Conservation (phyloP, 305 asterid species). For the Solanum hybrid region DNA sequence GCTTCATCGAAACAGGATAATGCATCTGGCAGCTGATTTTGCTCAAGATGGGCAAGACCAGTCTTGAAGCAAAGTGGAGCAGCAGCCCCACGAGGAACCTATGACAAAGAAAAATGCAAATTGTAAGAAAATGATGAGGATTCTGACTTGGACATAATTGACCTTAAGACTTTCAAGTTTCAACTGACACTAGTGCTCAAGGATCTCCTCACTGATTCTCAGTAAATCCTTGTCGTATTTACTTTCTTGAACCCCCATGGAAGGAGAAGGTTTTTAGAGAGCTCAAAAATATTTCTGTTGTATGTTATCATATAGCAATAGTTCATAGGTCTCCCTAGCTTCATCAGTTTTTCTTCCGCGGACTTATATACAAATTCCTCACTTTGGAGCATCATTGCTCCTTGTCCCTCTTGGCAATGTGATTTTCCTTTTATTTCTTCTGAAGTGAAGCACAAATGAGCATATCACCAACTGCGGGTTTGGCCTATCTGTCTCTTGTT, state of each 20-base stretch:
- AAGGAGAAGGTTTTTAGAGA: not conserved
- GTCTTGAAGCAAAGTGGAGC: constrained; percentile 93
- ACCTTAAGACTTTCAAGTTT: not conserved
- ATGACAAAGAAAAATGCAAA: constrained; percentile 11
- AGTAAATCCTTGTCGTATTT: not conserved
- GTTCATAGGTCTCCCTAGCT: not conserved
- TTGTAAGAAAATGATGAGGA: not conserved
- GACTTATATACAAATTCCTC: not conserved
- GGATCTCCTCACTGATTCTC: not conserved
- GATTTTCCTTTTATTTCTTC: not conserved
- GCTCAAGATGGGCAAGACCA: constrained; percentile 98
- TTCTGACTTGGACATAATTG: not conserved
- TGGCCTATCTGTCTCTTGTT: not conserved
- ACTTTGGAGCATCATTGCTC: not conserved
- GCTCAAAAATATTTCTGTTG: not conserved
- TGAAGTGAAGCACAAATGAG: not conserved
- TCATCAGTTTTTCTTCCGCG: not conserved
- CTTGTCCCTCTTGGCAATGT: not conserved
- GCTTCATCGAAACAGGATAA: constrained; percentile 96
- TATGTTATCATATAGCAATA: not conserved
- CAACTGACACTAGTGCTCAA: not conserved
- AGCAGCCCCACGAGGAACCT: constrained; percentile 99
- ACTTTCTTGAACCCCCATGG: not conserved
- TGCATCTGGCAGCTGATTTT: constrained; percentile 98
- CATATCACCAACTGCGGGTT: not conserved